phyloP scores from a whole-genome alignment of 176 grass and related monocot species.

The Aegilops longissima region DNA sequence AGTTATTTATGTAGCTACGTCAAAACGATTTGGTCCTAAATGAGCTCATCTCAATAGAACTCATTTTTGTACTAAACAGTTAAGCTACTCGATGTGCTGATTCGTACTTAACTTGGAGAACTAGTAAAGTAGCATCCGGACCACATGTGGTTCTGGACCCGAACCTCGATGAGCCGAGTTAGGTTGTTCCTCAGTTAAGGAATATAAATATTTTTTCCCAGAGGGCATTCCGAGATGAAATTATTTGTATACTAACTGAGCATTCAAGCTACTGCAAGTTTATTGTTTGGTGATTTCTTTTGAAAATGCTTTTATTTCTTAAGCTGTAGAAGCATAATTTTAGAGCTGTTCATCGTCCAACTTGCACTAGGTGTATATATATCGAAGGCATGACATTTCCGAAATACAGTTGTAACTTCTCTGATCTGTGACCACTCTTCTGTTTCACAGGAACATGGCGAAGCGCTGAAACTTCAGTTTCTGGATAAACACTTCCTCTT shows the following conservation, averaged over 20 bases:
- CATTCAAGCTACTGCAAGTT: background rate
- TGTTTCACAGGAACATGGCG: conserved; percentile 68
- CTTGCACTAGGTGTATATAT: background rate
- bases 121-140: background rate
- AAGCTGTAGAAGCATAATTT: background rate
- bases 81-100: background rate
- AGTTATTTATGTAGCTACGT: background rate
- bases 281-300: background rate
- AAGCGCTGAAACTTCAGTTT: conserved; percentile 82
- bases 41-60: background rate
- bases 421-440: background rate
- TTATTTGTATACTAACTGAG: background rate
- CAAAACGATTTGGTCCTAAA: background rate
- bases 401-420: background rate
- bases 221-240: background rate
- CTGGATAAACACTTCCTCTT: conserved; percentile 87
- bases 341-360: background rate
- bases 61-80: conserved; percentile 5
- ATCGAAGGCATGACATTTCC: background rate
- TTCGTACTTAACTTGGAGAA: background rate
- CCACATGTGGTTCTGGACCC: too few species aligned
- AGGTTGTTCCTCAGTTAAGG: background rate
- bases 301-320: background rate
- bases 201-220: background rate
- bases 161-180: background rate